phyloP scores from a whole-genome alignment of 768 basidiomycete species.

The Dentipellis sp. region DNA sequence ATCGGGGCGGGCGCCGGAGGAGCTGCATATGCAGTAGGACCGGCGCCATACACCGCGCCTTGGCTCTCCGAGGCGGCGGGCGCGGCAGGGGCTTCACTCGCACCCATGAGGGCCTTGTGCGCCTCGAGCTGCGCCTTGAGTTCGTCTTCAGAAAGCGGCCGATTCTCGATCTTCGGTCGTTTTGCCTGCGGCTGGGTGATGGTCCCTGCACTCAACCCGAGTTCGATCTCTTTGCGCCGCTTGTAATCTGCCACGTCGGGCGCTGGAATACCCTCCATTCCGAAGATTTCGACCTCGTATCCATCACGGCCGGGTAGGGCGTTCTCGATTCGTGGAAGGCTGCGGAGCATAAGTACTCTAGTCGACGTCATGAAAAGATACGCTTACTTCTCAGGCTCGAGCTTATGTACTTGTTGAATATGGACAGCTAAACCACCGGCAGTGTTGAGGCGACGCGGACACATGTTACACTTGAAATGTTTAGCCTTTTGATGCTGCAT shows the following conservation, averaged over 20 bases:
- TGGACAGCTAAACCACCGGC: constrained; percentile 97
- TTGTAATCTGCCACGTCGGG: constrained; percentile 95
- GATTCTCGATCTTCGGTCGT: constrained; percentile 73
- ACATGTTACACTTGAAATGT: constrained; percentile 97
- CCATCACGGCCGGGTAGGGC: constrained; percentile 94
- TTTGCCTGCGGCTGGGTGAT: constrained; percentile 78
- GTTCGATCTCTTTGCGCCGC: constrained; percentile 89
- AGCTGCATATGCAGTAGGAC: constrained; percentile 58
- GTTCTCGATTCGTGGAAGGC: constrained; percentile 88
- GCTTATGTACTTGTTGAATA: constrained; percentile 97
- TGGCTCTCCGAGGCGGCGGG: constrained; percentile 32
- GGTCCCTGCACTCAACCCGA: constrained; percentile 74
- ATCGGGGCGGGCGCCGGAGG: constrained; percentile 26
- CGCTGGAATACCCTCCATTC: constrained; percentile 96
- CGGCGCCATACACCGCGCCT: constrained; percentile 65
- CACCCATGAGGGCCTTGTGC: constrained; percentile 89
- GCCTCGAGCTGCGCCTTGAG: constrained; percentile 78
- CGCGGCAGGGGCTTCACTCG: constrained; percentile 24
- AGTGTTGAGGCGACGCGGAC: constrained; percentile 90
- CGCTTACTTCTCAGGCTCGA: constrained; percentile 75
- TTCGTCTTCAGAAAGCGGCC: constrained; percentile 72
- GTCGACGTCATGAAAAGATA: not conserved
- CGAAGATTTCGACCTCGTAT: constrained; percentile 98
- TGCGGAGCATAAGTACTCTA: constrained; percentile 17
- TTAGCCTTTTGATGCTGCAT: constrained; percentile 99